Percentiles rank a stretch among this genome's conserved stretches.
phyloP scores from a whole-genome alignment of 495 filamentous ascomycete genomes.

The Annulohypoxylon maeteangense region DNA sequence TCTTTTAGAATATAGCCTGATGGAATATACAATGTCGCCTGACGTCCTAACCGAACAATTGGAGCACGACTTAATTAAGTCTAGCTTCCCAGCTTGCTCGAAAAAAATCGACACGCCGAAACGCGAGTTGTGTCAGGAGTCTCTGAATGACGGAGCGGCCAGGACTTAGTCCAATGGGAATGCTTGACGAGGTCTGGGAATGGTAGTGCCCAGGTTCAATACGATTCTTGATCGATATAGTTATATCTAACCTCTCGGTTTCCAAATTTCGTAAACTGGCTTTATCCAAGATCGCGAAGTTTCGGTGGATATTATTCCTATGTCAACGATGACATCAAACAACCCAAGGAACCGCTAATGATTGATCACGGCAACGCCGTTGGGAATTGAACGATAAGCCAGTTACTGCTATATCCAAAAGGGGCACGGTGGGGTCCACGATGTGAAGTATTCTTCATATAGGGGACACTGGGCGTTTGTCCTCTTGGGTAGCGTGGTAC shows the following conservation, averaged over 20 bases:
- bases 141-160: slow-evolving; percentile 21
- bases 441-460: slow-evolving; percentile 19
- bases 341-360: background rate
- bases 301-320: slow-evolving; percentile 1
- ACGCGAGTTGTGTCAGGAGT: slow-evolving; percentile 39
- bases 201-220: slow-evolving; percentile 3
- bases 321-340: slow-evolving; percentile 14
- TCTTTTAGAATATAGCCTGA: background rate
- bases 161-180: slow-evolving; percentile 18
- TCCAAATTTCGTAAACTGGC: background rate
- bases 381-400: background rate
- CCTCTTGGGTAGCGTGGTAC: slow-evolving; percentile 14
- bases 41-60: slow-evolving; percentile 7
- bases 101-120: slow-evolving; percentile 31
- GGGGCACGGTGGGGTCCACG: background rate
- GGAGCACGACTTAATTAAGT: slow-evolving; percentile 4
- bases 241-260: background rate
- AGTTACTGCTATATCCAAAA: background rate
- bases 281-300: background rate
- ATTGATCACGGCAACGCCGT: slow-evolving; percentile 1
- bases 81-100: slow-evolving; percentile 16
- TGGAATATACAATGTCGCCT: slow-evolving; percentile 11
- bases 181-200: slow-evolving; percentile 2
- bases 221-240: slow-evolving; percentile 19
- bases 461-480: background rate